Base-by-base conservation (phyloP, 805 yeast species). In the Tetrapisispora phaffii region DNA sequence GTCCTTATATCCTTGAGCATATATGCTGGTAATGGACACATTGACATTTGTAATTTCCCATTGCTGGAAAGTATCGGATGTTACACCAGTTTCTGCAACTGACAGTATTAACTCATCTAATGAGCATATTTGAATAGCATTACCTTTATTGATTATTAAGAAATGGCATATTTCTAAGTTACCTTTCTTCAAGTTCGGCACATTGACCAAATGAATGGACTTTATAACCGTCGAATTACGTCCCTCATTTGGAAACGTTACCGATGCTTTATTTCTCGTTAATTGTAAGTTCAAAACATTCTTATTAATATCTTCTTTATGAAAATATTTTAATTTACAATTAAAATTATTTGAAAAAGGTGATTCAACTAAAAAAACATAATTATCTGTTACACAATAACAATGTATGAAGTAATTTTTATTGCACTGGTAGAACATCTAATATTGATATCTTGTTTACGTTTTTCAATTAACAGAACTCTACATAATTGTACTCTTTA, bases 111-210 rank as follows among this genome's bases (percentile, higher is more conserved):
- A 33, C 5, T 43, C 44, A 34, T 45, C 48, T n/a, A 55, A 44
- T 15, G 50, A 36, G 12, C 47, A 36, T 16, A 51, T 38, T 34
- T 49, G 52, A 10, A 57, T 39, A 22, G 52, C 55, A 35, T 50
- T 52, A 2, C 49, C 43, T 5, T 48, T 45, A 44, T 49, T 51
- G 2, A 55, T 19, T 6, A 55, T 35, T 9, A 54, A 12, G 22
- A 38, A 44, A 34, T 44, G 37, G 9, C 33, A 23, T 10, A 38
- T 31, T 2, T 28, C 34, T 12, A 42, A 10, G 15, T 28, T 23
- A 19, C 37, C 41, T n/a, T 34, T 34, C 2, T 40, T 36, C 4
- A 49, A 16, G 10, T 34, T 17, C 0, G 51, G 47, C 21, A 43
- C 45, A 31, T 37, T 50, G 7, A 47, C 44, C 13, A 49, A 42